Evolutionary conservation across 139 green algal genomes (phyloP), one percentile per base, ranked within the genome.

Genomic region (Mesotaenium endlicherianum): DNA sequence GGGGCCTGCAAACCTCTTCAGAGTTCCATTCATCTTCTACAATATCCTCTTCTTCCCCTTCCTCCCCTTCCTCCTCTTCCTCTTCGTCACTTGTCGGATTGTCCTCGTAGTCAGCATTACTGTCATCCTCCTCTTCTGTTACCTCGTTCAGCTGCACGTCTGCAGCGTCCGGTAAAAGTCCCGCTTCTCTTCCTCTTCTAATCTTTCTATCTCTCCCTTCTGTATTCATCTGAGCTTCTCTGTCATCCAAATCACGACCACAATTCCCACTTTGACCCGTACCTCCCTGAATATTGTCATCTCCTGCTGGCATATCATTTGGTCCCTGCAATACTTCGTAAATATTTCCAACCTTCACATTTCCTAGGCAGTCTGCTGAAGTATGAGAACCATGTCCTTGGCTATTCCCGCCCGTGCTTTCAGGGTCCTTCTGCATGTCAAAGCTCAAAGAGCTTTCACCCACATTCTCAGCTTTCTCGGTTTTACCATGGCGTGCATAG

Each of bases 61-160:
- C 67, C 67, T 60, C 67, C n/a, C 20, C 67, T 60, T 75, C 67
- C n/a, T 75, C 67, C n/a, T 75, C 67, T 60, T 60, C 67, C n/a
- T 60, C 67, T 72, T 75, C 67, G 17, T 72, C 34, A 17, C 17
- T 60, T 75, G 67, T 17, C 20, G 20, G 17, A 53, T 75, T n/a
- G 30, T 60, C 67, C 34, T n/a, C 53, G 26, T 64, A 64, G 53
- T 64, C 53, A 64, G 26, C 53, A 26, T 64, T 26, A 26, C 53
- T 26, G 26, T 60, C 67, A 60, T 75, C 67, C 30, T 75, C 67
- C 34, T 75, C 67, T 75, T 53, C 67, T 70, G 17, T 20, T 20
- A 70, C 67, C 67, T 75, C 67, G 26, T 75, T 20, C 26, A 70
- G 34, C 20, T 26, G 26, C 67, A n/a, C 30, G 20, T 72, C n/a